These are phyloP conservation scores for Neoboletus magnificus DNA, from an alignment of 768 basidiomycete genomes.

Conservation along the genomic window DNA sequence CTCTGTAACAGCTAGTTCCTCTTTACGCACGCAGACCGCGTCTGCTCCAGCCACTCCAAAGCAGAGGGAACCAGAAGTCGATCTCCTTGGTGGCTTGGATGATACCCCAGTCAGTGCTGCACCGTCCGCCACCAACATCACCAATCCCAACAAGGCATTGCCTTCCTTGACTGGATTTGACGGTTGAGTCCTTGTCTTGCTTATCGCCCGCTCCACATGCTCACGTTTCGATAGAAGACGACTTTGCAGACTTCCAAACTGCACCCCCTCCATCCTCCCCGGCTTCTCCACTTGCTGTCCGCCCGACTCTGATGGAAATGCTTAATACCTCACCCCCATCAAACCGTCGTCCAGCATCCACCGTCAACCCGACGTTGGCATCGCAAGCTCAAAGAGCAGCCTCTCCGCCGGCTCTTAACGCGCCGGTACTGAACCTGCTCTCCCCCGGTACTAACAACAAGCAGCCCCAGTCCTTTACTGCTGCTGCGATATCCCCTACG, in stretches of 20 bases:
- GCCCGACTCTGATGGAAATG: conserved; percentile 47
- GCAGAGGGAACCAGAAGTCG: conserved; percentile 51
- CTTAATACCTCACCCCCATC: conserved; percentile 35
- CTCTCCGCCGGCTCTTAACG: conserved; percentile 26
- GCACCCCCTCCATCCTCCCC: conserved; percentile 49
- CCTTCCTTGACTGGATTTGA: conserved; percentile 29
- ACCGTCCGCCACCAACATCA: conserved; percentile 11
- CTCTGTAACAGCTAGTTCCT: conserved; percentile 36
- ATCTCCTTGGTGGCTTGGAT: conserved; percentile 75
- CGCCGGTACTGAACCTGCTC: conserved; percentile 20
- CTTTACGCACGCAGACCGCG: conserved; percentile 33
- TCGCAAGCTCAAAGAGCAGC: conserved; percentile 14
- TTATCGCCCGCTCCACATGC: background rate
- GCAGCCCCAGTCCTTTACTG: conserved; percentile 18
- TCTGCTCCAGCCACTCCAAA: conserved; percentile 33
- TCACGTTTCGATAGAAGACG: conserved; percentile 55
- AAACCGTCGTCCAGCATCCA: conserved; percentile 10
- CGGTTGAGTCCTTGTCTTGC: conserved; percentile 14
- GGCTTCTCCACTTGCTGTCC: conserved; percentile 33
- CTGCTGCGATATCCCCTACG: conserved; percentile 14
- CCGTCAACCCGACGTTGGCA: conserved; percentile 5
- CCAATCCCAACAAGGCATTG: conserved; percentile 30
- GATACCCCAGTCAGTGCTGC: conserved; percentile 45
- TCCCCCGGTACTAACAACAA: conserved; percentile 25
- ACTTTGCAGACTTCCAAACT: conserved; percentile 83